A percentile compares a stretch with the other conserved stretches of the same genome.
These are phyloP conservation scores for Podaxis rugospora DNA, from an alignment of 768 basidiomycete species.

Conservation along the genomic window DNA sequence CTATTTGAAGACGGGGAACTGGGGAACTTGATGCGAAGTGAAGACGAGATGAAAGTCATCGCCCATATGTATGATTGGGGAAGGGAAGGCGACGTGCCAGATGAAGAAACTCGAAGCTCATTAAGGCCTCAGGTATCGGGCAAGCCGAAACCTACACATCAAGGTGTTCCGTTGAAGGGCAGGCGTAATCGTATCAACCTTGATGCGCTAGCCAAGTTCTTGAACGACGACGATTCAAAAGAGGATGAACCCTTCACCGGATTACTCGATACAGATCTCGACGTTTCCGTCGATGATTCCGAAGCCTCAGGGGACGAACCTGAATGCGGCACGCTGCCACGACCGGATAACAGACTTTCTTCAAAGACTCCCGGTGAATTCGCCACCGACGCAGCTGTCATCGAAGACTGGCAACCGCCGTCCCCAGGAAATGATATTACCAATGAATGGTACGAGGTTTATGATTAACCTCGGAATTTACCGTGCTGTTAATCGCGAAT, in stretches of 20 bases:
- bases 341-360: background rate
- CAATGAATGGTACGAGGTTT: conserved; percentile 33
- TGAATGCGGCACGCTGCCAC: background rate
- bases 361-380: background rate
- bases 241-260: conserved; percentile 16
- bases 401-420: conserved; percentile 43
- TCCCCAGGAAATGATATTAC: conserved; percentile 20
- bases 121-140: conserved; percentile 9
- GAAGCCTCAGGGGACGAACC: conserved; percentile 11
- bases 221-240: conserved; percentile 31
- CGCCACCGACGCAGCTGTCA: conserved; percentile 24
- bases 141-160: conserved; percentile 3
- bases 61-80: conserved; percentile 28
- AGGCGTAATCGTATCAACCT: conserved; percentile 45
- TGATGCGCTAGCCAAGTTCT: conserved; percentile 49
- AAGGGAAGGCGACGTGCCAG: conserved; percentile 18
- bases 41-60: conserved; percentile 47
- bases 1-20: conserved; percentile 67
- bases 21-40: conserved; percentile 51
- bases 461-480: conserved; percentile 22
- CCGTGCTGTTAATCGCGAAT: background rate
- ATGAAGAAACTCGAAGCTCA: conserved; percentile 12
- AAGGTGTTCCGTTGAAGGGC: conserved; percentile 4
- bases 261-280: conserved; percentile 14
- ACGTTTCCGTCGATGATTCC: conserved; percentile 11